Conservation (phyloP, 2,329 filamentous ascomycete genomes). For the Aspergillus amoenus region DNA sequence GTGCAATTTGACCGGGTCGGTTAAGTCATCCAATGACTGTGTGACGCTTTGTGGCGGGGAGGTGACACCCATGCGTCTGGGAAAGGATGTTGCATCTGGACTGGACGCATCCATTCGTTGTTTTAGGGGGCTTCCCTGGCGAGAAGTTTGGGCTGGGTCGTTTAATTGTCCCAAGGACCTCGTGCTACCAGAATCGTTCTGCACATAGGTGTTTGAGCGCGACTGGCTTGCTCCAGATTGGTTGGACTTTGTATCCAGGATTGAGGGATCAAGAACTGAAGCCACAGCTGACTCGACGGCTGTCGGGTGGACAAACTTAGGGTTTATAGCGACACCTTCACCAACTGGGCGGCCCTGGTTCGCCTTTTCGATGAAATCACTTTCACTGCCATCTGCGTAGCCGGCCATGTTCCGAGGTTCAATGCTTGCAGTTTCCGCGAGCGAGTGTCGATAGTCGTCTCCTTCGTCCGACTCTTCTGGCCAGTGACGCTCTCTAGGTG, state of each 20-base stretch:
- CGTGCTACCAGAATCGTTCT: conserved; percentile 30
- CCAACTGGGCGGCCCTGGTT: conserved; percentile 69
- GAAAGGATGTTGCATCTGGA: conserved; percentile 40
- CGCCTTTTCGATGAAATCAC: conserved; percentile 57
- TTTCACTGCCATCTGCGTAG: conserved; percentile 58
- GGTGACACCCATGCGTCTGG: conserved; percentile 40
- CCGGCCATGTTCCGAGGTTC: conserved; percentile 53
- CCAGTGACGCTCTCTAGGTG: conserved; percentile 20
- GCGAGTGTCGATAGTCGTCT: conserved; percentile 57
- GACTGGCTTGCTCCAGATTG: conserved; percentile 48
- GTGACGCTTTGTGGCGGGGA: conserved; percentile 58
- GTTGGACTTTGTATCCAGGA: conserved; percentile 62
- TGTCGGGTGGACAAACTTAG: conserved; percentile 70
- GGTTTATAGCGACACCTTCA: conserved; percentile 68
- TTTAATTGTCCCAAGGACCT: conserved; percentile 20
- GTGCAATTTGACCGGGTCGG: conserved; percentile 57
- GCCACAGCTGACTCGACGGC: conserved; percentile 88
- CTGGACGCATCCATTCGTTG: conserved; percentile 39
- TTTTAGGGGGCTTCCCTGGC: conserved; percentile 48
- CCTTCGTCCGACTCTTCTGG: conserved; percentile 29
- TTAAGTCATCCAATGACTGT: conserved; percentile 45
- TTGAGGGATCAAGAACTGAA: conserved; percentile 81
- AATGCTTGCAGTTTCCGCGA: conserved; percentile 47
- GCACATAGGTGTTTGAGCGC: conserved; percentile 42
- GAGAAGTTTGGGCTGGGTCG: conserved; percentile 23